These are phyloP conservation scores for Globisporangium paroecandrum DNA, from an alignment of 352 stramenopile species.

Conservation along the genomic window DNA sequence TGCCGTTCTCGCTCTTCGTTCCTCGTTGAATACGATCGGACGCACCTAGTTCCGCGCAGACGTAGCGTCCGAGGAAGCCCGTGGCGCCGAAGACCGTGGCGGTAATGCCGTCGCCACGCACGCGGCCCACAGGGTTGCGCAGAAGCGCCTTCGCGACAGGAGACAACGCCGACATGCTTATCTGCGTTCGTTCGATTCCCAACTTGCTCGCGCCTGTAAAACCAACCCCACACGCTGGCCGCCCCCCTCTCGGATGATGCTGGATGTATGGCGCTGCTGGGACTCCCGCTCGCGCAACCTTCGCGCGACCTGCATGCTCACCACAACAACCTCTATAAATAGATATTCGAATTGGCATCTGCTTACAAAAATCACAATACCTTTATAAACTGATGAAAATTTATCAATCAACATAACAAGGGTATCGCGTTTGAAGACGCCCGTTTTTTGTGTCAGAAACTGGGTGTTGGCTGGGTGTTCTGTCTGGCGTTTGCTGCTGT, in stretches of 20 bases:
- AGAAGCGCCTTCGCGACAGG: conserved; percentile 71
- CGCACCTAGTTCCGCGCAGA: conserved; percentile 91
- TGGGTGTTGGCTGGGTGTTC: not conserved
- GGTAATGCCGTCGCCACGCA: conserved; percentile 81
- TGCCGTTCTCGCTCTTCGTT: not conserved
- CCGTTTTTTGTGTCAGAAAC: not conserved
- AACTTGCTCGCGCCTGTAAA: not conserved
- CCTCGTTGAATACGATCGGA: not conserved
- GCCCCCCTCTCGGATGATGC: not conserved
- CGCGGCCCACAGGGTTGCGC: conserved; percentile 72
- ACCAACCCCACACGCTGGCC: not conserved
- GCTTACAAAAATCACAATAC: not conserved
- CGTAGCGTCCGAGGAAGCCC: conserved; percentile 95
- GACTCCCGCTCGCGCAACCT: conserved; percentile 21
- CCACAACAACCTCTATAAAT: conserved; percentile 8
- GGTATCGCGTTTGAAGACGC: not conserved
- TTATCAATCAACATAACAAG: not conserved
- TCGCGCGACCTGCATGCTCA: conserved; percentile 22
- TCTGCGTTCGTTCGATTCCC: conserved; percentile 10
- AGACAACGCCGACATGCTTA: conserved; percentile 76
- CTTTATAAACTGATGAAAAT: not conserved
- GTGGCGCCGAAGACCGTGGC: conserved; percentile 94
- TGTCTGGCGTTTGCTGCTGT: not conserved
- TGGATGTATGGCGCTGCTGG: conserved; percentile 14
- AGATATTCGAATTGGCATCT: not conserved